Evolutionary conservation across 495 filamentous ascomycete species (phyloP).

Genomic region (Bacidia rubella): DNA sequence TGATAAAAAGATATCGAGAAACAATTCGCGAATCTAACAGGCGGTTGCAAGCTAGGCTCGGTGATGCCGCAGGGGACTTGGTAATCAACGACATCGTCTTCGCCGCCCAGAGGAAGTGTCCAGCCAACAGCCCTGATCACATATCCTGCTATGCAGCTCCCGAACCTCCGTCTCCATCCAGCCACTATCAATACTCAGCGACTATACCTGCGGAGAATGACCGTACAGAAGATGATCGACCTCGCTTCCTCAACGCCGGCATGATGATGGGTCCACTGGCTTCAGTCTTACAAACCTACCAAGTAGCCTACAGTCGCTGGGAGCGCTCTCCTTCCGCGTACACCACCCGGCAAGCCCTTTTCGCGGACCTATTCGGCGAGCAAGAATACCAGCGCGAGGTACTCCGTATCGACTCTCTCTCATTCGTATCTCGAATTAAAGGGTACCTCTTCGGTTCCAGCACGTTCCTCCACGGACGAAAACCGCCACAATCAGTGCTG

Average conservation of each 20-base stretch:
- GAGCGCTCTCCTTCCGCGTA: constrained; percentile 24
- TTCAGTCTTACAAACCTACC: constrained; percentile 36
- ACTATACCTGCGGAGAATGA: constrained; percentile 27
- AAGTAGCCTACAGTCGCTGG: constrained; percentile 30
- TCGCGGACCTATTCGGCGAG: constrained; percentile 43
- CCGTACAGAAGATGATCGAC: constrained; percentile 33
- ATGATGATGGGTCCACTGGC: constrained; percentile 38
- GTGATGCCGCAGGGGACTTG: constrained; percentile 19
- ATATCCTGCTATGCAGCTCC: constrained; percentile 19
- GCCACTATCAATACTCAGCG: constrained; percentile 40
- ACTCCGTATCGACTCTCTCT: constrained; percentile 26
- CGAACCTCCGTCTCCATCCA: constrained; percentile 37
- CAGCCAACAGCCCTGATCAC: neutral
- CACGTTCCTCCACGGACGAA: constrained; percentile 20
- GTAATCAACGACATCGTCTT: constrained; percentile 45
- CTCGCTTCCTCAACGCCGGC: constrained; percentile 38
- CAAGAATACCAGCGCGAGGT: constrained; percentile 44
- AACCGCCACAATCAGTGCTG: constrained; percentile 9
- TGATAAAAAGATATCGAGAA: constrained; percentile 41
- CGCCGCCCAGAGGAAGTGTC: constrained; percentile 44
- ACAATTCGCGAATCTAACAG: constrained; percentile 35
- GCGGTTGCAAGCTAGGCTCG: constrained; percentile 27
- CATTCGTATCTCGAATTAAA: constrained; percentile 25
- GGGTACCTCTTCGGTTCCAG: constrained; percentile 31
- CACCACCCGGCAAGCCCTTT: constrained; percentile 33